Evolutionary conservation across 495 filamentous ascomycete species (phyloP), one percentile per base, ranked within the genome.

Genomic region (Margaritispora aquatica): DNA sequence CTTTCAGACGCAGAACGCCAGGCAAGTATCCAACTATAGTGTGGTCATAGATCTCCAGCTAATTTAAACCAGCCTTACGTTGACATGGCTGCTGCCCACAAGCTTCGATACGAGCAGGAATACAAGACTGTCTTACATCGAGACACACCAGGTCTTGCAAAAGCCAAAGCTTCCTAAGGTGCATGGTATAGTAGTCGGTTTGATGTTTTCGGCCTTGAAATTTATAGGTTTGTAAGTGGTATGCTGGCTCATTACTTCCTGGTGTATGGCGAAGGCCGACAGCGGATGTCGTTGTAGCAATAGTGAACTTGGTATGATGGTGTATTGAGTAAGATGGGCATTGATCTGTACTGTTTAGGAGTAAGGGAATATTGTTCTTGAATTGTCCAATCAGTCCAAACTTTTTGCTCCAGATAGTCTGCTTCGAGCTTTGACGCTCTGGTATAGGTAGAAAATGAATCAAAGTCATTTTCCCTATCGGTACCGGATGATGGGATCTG

Each of bases 1-100:
- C 50, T 88, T 59, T 69, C 74, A 17, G 71, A 73, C 7, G 57
- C 62, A 3, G 82, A 87, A 68, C 86, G 84, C 66, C 68, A 84
- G 70, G 86, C 47, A 50, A 13, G 20, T 50, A 2, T 23, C 23
- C 20, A 54, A 41, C 20, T 20, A 54, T 15, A 19, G 27, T 87
- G 70, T 60, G 73, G 69, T 17, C n/a, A n/a, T n/a, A n/a, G n/a
- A n/a, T n/a, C 17, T 34, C 38, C 26, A 24, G 27, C 49, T 60
- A 60, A 61, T 34, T 24, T 51, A 38, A 36, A 46, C 9, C 44
- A 66, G 66, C 9, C 22, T 24, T 66, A 60, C 34, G 49, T 64
- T n/a, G 62, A 66, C 24, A 24, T 13, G 2, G 55, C 38, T 0
- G 17, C 3, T 2, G 58, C 64, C n/a, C 56, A 64, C 21, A 51